Percentiles rank a stretch among this genome's conserved stretches.
phyloP scores from a whole-genome alignment of 179 eudicot genomes.

The Corrigiola litoralis region DNA sequence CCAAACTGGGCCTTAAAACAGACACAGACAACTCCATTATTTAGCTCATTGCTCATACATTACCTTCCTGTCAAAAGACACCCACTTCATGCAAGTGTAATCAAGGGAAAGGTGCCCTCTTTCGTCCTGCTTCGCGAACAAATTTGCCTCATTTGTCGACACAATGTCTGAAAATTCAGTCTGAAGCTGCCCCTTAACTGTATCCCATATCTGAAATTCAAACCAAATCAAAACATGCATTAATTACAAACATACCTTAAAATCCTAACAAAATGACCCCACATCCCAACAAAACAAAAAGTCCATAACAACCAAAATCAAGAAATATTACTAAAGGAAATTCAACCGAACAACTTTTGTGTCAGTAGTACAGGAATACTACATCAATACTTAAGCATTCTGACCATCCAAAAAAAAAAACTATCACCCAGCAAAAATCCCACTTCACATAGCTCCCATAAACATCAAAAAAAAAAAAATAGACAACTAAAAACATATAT shows the following conservation, averaged over 20 bases:
- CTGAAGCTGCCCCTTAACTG: conserved; percentile 82
- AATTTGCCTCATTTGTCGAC: conserved; percentile 33
- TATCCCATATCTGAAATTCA: conserved; percentile 79
- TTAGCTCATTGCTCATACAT: conserved; percentile 3
- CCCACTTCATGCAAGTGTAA: conserved; percentile 97
- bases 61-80: conserved; percentile 67
- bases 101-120: conserved; percentile 87
- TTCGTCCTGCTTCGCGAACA: conserved; percentile 53
- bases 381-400: too few species aligned
- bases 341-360: too few species aligned
- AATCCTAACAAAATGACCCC: conserved; percentile 7
- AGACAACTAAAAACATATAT: too few species aligned
- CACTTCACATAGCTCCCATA: too few species aligned
- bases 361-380: too few species aligned
- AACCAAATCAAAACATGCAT: not conserved
- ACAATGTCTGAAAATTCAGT: conserved; percentile 72
- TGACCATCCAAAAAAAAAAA: too few species aligned
- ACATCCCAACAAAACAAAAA: not conserved
- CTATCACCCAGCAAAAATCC: too few species aligned
- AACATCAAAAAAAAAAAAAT: too few species aligned
- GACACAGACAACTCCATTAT: not conserved
- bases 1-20: too few species aligned
- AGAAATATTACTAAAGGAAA: too few species aligned
- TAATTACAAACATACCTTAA: conserved; percentile 1
- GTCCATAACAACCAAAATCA: not conserved